Base-by-base conservation (phyloP, 176 grass and related monocot species). In the Musa troglodytarum region DNA sequence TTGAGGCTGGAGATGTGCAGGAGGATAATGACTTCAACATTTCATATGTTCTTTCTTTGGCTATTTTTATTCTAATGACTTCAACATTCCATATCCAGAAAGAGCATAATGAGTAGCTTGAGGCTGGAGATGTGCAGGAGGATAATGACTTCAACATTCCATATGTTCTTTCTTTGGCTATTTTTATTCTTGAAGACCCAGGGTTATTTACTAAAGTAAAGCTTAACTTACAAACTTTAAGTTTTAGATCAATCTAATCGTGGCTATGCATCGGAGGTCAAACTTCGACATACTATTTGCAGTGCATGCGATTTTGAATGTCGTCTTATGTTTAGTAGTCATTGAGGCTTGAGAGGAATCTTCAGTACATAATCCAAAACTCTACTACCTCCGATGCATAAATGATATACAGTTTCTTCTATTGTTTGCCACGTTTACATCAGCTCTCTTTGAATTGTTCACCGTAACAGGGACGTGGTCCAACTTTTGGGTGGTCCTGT, bases 401-500 rank as follows among this genome's bases (percentile, higher is more conserved):
- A n/a, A 51, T 50, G 34, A 43, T 43, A 43, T 12, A 2, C 2
- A 70, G 50, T 15, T 50, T 20, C 43, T 70, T 9, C 2, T 16
- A 3, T 50, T 50, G 5, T 20, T 51, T 70, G 16, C 8, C 29
- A 50, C 51, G 7, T 19, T 50, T 19, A 65, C 63, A 13, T 2
- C 11, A 4, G 21, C 3, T 4, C 24, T 13, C 23, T 65, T 3
- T 75, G 53, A 63, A 43, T 43, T 43, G 25, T 52, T 87, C 72
- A 11, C 29, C 63, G 20, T 72, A 80, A 59, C 84, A 94, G 95
- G 21, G 91, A 86, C 68, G 84, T 99, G 78, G 79, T 89, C 79
- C 71, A 82, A 65, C 86, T 99, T 87, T 83, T 99, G 10, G 88
- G 88, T 61, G 82, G 84, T 76, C 84, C 95, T 56, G 68, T 99